phyloP scores from a whole-genome alignment of 495 filamentous ascomycete genomes.

The Daldinia grandis region DNA sequence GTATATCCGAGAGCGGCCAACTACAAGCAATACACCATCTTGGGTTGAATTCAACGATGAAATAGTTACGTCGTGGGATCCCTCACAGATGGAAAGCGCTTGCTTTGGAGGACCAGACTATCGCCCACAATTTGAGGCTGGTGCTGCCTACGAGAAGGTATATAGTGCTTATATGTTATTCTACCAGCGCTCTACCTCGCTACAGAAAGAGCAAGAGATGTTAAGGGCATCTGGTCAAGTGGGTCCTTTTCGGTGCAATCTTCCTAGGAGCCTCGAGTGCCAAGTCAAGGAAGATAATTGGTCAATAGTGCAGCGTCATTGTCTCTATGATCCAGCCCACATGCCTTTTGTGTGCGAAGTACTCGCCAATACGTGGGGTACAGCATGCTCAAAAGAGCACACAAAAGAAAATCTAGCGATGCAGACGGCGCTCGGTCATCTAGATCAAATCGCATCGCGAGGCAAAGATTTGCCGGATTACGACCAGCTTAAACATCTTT shows the following conservation, averaged over 20 bases:
- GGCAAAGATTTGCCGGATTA: conserved; percentile 74
- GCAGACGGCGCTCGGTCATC: conserved; percentile 72
- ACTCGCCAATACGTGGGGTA: conserved; percentile 57
- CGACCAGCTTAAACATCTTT: conserved; percentile 60
- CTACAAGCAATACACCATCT: conserved; percentile 53
- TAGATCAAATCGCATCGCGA: conserved; percentile 81
- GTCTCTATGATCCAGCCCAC: conserved; percentile 80
- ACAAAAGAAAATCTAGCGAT: conserved; percentile 67
- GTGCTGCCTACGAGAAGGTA: conserved; percentile 65
- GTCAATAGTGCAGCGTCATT: conserved; percentile 75
- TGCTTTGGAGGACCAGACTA: conserved; percentile 83
- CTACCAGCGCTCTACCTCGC: conserved; percentile 81
- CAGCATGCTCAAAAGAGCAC: conserved; percentile 60
- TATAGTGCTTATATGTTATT: conserved; percentile 98
- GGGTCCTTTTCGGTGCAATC: conserved; percentile 63
- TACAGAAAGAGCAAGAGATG: conserved; percentile 59
- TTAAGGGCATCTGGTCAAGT: conserved; percentile 43
- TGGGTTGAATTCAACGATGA: conserved; percentile 98
- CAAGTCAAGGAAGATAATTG: conserved; percentile 78
- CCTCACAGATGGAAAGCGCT: conserved; percentile 69
- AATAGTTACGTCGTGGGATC: conserved; percentile 78
- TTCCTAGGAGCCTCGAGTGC: conserved; percentile 64
- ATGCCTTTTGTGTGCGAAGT: conserved; percentile 70
- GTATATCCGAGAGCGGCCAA: conserved; percentile 83
- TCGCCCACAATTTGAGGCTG: conserved; percentile 56